A percentile compares a stretch with the other conserved stretches of the same genome.
Conservation (phyloP, 805 yeast genomes). For the Yarrowia yakushimensis region DNA sequence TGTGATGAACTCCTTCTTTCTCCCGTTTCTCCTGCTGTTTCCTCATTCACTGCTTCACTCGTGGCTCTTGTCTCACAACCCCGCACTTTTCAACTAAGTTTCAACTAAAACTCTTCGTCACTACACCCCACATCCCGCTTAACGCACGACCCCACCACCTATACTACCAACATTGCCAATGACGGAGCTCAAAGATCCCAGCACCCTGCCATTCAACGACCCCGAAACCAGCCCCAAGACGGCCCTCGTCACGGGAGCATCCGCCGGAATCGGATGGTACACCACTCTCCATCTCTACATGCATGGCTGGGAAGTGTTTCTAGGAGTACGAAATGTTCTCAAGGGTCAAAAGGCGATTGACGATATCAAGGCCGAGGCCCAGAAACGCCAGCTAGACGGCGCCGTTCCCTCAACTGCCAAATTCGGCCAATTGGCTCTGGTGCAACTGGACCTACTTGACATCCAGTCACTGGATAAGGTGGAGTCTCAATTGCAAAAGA, state of each 20-base stretch:
- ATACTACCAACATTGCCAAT: background rate
- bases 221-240: conserved; percentile 55
- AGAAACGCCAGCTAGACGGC: conserved; percentile 29
- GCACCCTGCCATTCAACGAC: conserved; percentile 56
- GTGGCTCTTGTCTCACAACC: no score
- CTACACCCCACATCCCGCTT: no score
- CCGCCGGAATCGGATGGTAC: conserved; percentile 75
- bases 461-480: background rate
- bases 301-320: conserved; percentile 73
- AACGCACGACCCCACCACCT: background rate
- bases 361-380: conserved; percentile 55
- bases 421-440: conserved; percentile 27
- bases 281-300: conserved; percentile 70
- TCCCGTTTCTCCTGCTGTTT: no score
- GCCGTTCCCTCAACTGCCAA: background rate
- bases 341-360: conserved; percentile 56
- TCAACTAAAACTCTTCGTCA: no score
- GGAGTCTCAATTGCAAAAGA: background rate
- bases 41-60: no score
- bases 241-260: conserved; percentile 78
- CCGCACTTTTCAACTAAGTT: no score
- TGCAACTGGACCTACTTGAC: conserved; percentile 26
- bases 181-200: conserved; percentile 40
- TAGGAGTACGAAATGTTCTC: conserved; percentile 63
- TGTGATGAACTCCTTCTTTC: no score